Conservation (phyloP, 306 rosid species). For the Rosa lucieae region DNA sequence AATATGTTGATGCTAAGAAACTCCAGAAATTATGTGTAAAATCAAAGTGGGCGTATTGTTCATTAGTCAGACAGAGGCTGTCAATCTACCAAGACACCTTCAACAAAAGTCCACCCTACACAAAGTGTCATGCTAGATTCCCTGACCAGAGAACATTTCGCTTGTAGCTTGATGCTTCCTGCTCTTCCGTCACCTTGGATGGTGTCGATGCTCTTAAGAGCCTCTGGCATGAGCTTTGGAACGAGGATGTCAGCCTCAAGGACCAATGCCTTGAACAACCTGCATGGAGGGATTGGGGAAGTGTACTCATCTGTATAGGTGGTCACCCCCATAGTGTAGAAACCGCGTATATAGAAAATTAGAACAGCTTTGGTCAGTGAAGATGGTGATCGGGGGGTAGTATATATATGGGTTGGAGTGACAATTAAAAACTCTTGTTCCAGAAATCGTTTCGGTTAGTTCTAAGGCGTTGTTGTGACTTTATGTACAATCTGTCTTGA, state of each 20-base stretch:
- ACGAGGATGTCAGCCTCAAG: slow-evolving; percentile 36
- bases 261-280: slow-evolving; percentile 38
- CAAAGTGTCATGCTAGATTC: neutral
- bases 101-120: neutral
- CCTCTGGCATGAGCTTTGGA: slow-evolving; percentile 30
- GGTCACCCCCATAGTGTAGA: slow-evolving; percentile 32
- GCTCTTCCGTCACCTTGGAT: slow-evolving; percentile 38
- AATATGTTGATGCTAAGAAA: neutral
- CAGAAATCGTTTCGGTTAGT: neutral
- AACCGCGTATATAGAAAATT: neutral
- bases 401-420: neutral
- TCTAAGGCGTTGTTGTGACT: neutral
- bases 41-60: neutral
- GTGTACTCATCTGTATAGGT: slow-evolving; percentile 19
- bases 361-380: slow-evolving; percentile 12
- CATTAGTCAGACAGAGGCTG: neutral
- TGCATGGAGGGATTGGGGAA: slow-evolving; percentile 22
- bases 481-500: neutral
- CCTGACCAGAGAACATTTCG: neutral
- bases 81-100: neutral
- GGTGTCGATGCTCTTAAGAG: slow-evolving; percentile 20
- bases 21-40: neutral
- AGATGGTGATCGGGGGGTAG: neutral
- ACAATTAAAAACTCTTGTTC: neutral
- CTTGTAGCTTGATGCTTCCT: slow-evolving; percentile 31